Evolutionary conservation across 305 asterid species (phyloP), one percentile per base, ranked within the genome.

Genomic region (Euphrasia arctica): DNA sequence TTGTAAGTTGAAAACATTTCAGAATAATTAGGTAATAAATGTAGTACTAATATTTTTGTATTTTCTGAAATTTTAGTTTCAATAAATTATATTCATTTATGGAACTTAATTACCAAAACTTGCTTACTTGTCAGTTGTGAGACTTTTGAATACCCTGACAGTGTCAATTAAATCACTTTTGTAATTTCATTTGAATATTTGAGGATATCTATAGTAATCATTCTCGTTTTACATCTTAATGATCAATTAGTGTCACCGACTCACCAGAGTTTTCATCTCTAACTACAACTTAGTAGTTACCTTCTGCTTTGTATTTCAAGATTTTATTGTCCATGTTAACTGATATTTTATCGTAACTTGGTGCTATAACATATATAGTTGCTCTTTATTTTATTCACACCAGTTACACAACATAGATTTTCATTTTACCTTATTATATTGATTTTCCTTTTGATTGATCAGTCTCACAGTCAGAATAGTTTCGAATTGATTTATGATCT

Each of bases 321-420:
- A 56, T 14, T 39, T 62, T 29, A 9, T 58, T 49, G 8, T 12
- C 60, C 67, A 63, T 49, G 43, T 32, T 11, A 29, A 34, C 3
- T 1, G 12, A 28, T 62, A 54, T 15, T 7, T 1, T 65, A 42
- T 28, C 27, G 34, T 39, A 5, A 49, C 48, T 58, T 61, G 60
- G 60, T 70, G 48, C 66, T 50, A 75, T 45, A 32, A 57, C 54
- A 60, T 67, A 18, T 18, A 54, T 58, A 18, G 2, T 15, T 71
- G 29, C 10, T 67, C 66, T 52, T 66, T 43, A 36, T 41, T 64
- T 7, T 72, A 51, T 31, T 36, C 9, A 12, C 49, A 45, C 54
- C 67, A 29, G 52, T 52, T 60, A 64, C 31, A 10, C 63, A 50
- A 55, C 51, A 34, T 49, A 29, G 22, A 49, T 31, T 3, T 45